Percentiles rank a stretch among this genome's conserved stretches.
phyloP scores from a whole-genome alignment of 1,139 yeast species.

The Blastobotrys ciferrii region DNA sequence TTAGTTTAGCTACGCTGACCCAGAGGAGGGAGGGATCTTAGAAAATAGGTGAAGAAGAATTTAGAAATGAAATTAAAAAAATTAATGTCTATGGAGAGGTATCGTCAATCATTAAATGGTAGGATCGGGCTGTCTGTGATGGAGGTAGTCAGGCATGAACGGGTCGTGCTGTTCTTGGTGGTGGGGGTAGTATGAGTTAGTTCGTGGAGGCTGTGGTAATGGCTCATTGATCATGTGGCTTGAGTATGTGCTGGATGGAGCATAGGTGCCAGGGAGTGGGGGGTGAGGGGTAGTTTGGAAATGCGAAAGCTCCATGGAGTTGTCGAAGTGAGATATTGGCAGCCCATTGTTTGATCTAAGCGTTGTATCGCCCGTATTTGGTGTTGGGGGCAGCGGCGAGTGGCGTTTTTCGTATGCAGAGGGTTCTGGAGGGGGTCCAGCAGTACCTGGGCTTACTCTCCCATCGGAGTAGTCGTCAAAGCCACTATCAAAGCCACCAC shows the following conservation, averaged over 20 bases:
- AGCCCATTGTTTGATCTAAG: conserved; percentile 12
- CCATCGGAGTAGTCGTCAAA: conserved; percentile 7
- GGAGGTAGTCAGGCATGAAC: conserved; percentile 18
- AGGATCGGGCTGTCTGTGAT: conserved; percentile 16
- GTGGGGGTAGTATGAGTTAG: conserved; percentile 10
- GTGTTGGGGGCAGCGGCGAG: conserved; percentile 4
- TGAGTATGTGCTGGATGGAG: background rate
- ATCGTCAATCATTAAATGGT: conserved; percentile 11
- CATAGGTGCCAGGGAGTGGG: background rate
- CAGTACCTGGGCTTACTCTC: background rate
- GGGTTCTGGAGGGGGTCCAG: background rate
- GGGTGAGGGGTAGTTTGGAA: background rate
- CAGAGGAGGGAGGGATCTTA: too few relatives aligned
- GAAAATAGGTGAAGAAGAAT: too few relatives aligned
- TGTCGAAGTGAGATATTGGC: conserved; percentile 13
- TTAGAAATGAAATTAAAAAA: too few relatives aligned
- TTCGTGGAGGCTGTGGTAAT: conserved; percentile 1
- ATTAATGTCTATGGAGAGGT: too few relatives aligned
- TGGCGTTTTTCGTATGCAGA: conserved; percentile 1
- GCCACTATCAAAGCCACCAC: background rate
- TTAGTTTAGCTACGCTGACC: too few relatives aligned
- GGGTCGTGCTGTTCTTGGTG: conserved; percentile 14
- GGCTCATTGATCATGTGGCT: background rate
- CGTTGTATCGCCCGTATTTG: background rate
- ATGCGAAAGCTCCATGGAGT: conserved; percentile 5